phyloP scores from a whole-genome alignment of 208 protist species.

The Leishmania major region DNA sequence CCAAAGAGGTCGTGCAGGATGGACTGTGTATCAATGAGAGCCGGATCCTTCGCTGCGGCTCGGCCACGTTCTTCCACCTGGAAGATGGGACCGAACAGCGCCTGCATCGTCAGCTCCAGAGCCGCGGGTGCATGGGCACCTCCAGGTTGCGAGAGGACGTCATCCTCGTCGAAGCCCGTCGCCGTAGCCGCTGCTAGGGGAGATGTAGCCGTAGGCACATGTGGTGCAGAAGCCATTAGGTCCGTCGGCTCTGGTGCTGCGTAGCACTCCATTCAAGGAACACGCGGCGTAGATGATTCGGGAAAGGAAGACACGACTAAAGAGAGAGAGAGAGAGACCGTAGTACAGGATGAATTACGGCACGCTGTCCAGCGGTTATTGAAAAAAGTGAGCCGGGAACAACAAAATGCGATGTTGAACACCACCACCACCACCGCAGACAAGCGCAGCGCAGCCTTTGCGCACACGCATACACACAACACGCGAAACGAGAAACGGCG shows the following conservation, averaged over 20 bases:
- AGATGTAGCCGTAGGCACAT: neutral
- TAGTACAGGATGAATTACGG: neutral
- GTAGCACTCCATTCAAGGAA: neutral
- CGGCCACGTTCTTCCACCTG: conserved; percentile 28
- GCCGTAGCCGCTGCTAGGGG: conserved; percentile 6
- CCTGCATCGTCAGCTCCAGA: conserved; percentile 34
- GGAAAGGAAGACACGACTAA: neutral
- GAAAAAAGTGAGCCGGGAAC: neutral
- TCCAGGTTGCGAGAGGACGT: neutral
- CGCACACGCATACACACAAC: neutral
- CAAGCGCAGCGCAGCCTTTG: neutral
- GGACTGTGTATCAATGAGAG: conserved; percentile 60
- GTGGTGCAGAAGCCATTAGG: neutral
- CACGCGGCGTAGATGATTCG: neutral
- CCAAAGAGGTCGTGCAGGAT: conserved; percentile 68
- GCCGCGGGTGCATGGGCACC: neutral
- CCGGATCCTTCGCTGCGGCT: conserved; percentile 43
- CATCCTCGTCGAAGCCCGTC: conserved; percentile 27
- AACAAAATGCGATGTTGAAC: neutral
- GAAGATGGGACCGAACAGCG: conserved; percentile 74
- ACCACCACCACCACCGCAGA: neutral
- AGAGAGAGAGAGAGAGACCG: neutral
- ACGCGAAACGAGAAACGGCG: neutral
- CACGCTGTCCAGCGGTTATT: neutral
- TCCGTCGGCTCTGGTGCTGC: neutral